Evolutionary conservation across 441 rosid species (phyloP), one percentile per base, ranked within the genome.

Genomic region (Isatis lusitanica): DNA sequence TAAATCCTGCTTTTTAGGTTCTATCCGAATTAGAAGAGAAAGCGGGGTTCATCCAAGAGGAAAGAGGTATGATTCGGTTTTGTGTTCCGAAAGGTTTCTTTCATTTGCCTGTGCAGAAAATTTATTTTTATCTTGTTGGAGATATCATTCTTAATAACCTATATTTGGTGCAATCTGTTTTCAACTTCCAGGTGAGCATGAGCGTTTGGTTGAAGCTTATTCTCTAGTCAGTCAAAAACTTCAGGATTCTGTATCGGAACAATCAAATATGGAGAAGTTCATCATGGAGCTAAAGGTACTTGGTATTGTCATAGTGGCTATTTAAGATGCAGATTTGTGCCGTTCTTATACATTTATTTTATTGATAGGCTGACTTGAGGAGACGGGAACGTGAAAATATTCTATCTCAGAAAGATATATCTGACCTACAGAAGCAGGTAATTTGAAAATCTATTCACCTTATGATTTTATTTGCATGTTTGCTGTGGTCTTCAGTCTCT

Each of bases 21-120:
- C 81, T 95, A 31, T 86, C 74, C 74, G 99, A 95, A 78, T 58
- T 95, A 73, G 97, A 93, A 85, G 97, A 95, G 82, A 95, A 95
- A 82, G 98, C 97, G 1, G 95, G 85, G 57, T 75, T 84, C 62
- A 87, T 95, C 72, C 76, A 89, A 83, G 99, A 95, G 82, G 99
- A 95, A 87, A 87, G 99, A 86, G 99, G 99, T 95, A 85, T 48
- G 67, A 48, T 66, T 38, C 21, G 18, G 5, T 58, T 56, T 15
- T 46, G 38, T 63, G 7, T 42, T 52, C 68, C 44, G 36, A 10
- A 48, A 56, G 30, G 12, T 18, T 38, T 40, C 35, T 63, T 9
- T 46, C 40, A 57, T 53, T 18, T 40, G 42, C 44, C 28, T 40
- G 42, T 47, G 38, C 44, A 13, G 15, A 21, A 8, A 18, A 3